Percentiles rank a stretch among this genome's conserved stretches.
phyloP scores from a whole-genome alignment of 352 stramenopile species.

The Pythium brassicae region DNA sequence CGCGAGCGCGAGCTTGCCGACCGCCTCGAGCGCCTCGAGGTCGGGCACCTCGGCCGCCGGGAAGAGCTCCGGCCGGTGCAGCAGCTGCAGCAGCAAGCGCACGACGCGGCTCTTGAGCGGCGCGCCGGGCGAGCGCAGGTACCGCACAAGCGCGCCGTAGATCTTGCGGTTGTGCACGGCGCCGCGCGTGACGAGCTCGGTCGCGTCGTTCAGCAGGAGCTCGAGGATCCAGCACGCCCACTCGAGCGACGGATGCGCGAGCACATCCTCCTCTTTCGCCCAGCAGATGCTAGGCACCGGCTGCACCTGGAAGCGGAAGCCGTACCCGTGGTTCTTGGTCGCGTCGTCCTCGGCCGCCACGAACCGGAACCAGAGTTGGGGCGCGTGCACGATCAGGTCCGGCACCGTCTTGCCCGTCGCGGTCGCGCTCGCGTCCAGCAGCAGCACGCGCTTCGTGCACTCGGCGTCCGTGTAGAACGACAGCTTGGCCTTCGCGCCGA shows the following conservation, averaged over 20 bases:
- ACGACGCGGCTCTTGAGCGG: slow-evolving; percentile 80
- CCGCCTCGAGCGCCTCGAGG: slow-evolving; percentile 53
- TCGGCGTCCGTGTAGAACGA: slow-evolving; percentile 66
- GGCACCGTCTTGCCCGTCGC: slow-evolving; percentile 31
- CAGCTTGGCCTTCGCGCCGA: slow-evolving; percentile 67
- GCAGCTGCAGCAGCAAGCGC: slow-evolving; percentile 68
- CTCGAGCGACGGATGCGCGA: slow-evolving; percentile 70
- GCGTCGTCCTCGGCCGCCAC: slow-evolving; percentile 55
- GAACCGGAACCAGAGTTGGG: slow-evolving; percentile 86
- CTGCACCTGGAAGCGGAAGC: slow-evolving; percentile 82
- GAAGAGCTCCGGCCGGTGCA: slow-evolving; percentile 62
- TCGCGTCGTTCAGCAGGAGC: slow-evolving; percentile 73
- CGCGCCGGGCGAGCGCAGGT: slow-evolving; percentile 70
- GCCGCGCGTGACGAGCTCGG: slow-evolving; percentile 51
- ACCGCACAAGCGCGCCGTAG: slow-evolving; percentile 74
- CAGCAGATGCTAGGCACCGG: slow-evolving; percentile 75
- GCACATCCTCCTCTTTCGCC: slow-evolving; percentile 75
- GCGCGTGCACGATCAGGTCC: slow-evolving; percentile 65
- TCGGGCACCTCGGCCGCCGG: slow-evolving; percentile 51
- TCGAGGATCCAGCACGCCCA: slow-evolving; percentile 86
- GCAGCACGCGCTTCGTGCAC: slow-evolving; percentile 52
- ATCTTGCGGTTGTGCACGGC: slow-evolving; percentile 81
- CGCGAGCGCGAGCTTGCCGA: slow-evolving; percentile 49
- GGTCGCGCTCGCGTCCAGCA: slow-evolving; percentile 45
- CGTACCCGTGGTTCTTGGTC: slow-evolving; percentile 62